Conservation (phyloP, 2,329 filamentous ascomycete species). For the Didymellaceae sp. region DNA sequence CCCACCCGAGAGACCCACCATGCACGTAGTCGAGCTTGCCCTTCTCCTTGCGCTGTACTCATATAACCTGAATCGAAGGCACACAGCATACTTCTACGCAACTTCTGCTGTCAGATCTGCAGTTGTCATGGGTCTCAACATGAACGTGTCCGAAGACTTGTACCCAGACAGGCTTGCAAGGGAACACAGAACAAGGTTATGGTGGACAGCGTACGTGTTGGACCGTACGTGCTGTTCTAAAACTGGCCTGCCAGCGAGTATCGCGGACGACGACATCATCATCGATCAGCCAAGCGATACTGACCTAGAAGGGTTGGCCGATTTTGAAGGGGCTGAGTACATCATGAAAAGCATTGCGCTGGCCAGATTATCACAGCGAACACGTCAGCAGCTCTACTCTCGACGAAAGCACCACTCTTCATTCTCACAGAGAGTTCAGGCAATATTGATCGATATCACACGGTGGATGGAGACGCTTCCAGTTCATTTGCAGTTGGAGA, state of each 20-base stretch:
- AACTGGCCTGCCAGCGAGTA: constrained; percentile 41
- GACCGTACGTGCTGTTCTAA: constrained; percentile 47
- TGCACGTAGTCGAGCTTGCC: constrained; percentile 54
- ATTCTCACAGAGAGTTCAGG: constrained; percentile 48
- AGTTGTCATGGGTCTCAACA: constrained; percentile 55
- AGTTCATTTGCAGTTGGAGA: constrained; percentile 39
- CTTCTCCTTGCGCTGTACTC: constrained; percentile 57
- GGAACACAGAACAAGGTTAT: constrained; percentile 43
- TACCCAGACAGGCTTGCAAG: constrained; percentile 45
- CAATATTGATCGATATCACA: constrained; percentile 44
- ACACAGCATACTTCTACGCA: constrained; percentile 54
- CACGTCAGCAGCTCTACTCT: constrained; percentile 39
- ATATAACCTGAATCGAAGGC: constrained; percentile 53
- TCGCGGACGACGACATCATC: constrained; percentile 47
- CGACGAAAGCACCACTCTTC: constrained; percentile 32
- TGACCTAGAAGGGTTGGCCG: constrained; percentile 28
- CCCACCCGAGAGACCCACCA: constrained; percentile 51
- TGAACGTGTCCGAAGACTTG: constrained; percentile 50
- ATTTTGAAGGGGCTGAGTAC: constrained; percentile 49
- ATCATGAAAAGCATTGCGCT: constrained; percentile 51
- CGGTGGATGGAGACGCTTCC: constrained; percentile 49
- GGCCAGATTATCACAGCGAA: constrained; percentile 40
- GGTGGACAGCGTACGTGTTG: constrained; percentile 46
- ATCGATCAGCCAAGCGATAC: constrained; percentile 52
- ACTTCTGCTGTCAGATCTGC: constrained; percentile 54